These are phyloP conservation scores for Lactarius akahatsu DNA, from an alignment of 768 basidiomycete genomes.

Conservation along the genomic window DNA sequence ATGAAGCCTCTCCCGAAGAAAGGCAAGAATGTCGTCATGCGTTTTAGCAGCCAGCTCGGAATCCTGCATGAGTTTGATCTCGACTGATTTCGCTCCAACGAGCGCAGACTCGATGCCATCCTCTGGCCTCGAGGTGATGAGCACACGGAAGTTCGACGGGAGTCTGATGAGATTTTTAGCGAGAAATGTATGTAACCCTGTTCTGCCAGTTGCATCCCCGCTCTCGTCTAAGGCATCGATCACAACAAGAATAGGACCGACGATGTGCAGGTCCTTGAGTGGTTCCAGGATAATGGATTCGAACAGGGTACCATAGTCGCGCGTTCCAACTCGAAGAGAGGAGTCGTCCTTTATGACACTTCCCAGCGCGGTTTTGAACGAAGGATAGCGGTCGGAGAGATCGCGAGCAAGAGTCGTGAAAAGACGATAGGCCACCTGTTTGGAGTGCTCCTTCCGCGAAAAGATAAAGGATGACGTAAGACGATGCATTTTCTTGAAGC, in stretches of 20 bases:
- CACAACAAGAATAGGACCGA: background rate
- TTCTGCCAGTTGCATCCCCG: background rate
- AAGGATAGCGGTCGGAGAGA: background rate
- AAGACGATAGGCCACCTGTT: background rate
- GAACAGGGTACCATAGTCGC: slow-evolving; percentile 1
- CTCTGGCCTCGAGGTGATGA: slow-evolving; percentile 1
- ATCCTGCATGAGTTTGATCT: background rate
- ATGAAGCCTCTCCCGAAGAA: background rate
- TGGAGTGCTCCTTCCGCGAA: background rate
- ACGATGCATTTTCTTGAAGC: background rate
- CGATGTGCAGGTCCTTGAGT: background rate
- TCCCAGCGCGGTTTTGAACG: background rate
- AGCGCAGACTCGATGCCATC: background rate
- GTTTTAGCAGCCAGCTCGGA: background rate
- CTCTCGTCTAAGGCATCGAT: slow-evolving; percentile 6
- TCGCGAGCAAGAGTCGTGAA: slow-evolving; percentile 4
- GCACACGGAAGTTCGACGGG: slow-evolving; percentile 2
- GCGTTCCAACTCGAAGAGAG: background rate
- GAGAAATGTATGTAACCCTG: background rate
- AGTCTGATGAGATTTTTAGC: background rate
- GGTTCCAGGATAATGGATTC: background rate
- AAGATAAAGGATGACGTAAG: background rate
- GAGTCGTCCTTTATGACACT: background rate
- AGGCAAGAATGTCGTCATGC: background rate
- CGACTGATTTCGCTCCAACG: background rate